Conservation (phyloP, 495 filamentous ascomycete species). For the Annulohypoxylon moriforme region DNA sequence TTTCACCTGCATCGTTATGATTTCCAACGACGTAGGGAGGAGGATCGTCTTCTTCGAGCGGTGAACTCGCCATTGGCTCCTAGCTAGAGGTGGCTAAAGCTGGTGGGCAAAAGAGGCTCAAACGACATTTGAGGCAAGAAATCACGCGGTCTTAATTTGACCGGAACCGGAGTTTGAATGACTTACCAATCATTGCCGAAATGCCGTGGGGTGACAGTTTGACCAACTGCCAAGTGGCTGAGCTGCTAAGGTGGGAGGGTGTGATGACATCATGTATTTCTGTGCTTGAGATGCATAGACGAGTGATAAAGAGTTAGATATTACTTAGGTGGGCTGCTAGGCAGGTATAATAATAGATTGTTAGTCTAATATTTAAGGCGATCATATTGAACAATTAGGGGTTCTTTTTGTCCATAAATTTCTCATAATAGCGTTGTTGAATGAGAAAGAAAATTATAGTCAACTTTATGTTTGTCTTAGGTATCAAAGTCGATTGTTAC, state of each 20-base stretch:
- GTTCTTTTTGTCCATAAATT: not conserved
- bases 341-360: too few relatives aligned
- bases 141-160: not conserved
- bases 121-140: conserved; percentile 6
- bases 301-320: not conserved
- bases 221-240: not conserved
- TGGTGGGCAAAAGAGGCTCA: not conserved
- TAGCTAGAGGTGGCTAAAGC: not conserved
- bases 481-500: too few relatives aligned
- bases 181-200: not conserved
- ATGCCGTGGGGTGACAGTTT: not conserved
- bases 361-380: not conserved
- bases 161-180: conserved; percentile 6
- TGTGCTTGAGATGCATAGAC: not conserved
- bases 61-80: conserved; percentile 22
- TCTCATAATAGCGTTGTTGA: not conserved
- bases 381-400: not conserved
- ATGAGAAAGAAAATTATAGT: not conserved
- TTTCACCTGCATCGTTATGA: conserved; percentile 43
- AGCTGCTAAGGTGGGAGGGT: not conserved
- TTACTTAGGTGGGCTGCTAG: too few relatives aligned
- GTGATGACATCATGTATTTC: conserved; percentile 5
- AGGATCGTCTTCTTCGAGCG: conserved; percentile 18
- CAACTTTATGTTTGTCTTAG: not conserved
- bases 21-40: conserved; percentile 34